These are phyloP conservation scores for Periconia digitata DNA, from an alignment of 2,329 filamentous ascomycete genomes.

Conservation along the genomic window DNA sequence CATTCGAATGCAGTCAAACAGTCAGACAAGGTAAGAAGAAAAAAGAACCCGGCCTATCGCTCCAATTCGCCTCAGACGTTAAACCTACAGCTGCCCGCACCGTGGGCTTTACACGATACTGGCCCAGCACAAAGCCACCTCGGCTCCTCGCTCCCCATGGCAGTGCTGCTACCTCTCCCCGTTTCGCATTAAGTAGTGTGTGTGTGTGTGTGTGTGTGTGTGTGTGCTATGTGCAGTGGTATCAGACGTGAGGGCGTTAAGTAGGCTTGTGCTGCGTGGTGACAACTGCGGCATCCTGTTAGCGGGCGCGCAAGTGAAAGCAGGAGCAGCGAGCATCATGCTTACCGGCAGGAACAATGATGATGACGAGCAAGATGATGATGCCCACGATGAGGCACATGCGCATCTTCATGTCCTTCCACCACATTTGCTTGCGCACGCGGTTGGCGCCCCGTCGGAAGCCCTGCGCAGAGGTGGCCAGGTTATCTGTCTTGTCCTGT, in stretches of 20 bases:
- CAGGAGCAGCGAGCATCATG: conserved; percentile 11
- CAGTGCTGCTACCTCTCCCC: conserved; percentile 22
- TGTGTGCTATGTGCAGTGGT: conserved; percentile 30
- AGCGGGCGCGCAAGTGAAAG: background rate
- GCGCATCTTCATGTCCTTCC: conserved; percentile 99
- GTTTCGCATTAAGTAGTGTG: conserved; percentile 30
- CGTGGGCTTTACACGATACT: conserved; percentile 8
- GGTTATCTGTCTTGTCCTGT: conserved; percentile 91
- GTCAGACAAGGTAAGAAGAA: conserved; percentile 30
- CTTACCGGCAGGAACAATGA: conserved; percentile 90
- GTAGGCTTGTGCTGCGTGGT: conserved; percentile 20
- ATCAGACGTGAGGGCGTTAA: conserved; percentile 20
- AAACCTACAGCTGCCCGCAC: conserved; percentile 32
- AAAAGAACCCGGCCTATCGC: conserved; percentile 35
- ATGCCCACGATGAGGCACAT: conserved; percentile 92
- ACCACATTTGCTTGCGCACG: conserved; percentile 96
- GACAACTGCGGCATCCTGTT: conserved; percentile 22
- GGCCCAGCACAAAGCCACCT: conserved; percentile 28
- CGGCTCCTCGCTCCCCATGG: conserved; percentile 12
- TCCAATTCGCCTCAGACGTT: conserved; percentile 39
- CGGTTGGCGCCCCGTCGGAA: conserved; percentile 96
- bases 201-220: no score
- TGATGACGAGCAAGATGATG: conserved; percentile 87
- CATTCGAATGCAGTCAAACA: conserved; percentile 39
- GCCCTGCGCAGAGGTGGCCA: conserved; percentile 88